Evolutionary conservation across 306 rosid species (phyloP), one percentile per base, ranked within the genome.

Genomic region (Hylodesmum podocarpum): DNA sequence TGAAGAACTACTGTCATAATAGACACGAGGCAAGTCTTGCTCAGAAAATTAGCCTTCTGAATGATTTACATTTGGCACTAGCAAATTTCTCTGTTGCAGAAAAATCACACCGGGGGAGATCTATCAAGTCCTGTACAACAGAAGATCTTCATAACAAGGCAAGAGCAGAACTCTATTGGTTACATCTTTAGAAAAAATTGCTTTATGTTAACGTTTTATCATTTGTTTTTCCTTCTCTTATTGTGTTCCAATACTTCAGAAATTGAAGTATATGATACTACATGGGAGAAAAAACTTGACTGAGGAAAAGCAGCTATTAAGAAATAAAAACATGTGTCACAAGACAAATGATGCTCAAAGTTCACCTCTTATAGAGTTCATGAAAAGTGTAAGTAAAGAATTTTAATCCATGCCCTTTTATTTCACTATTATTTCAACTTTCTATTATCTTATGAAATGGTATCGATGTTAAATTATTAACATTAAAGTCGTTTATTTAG

Each of bases 201-300:
- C 1, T 33, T 50, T 6, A 28, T 18, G 19, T 70, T n/a, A n/a
- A n/a, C n/a, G n/a, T 34, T n/a, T 34, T 0, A 61, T 27, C 4
- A n/a, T 10, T 70, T n/a, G n/a, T 29, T 19, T 53, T 21, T 0
- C 15, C 15, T 21, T 53, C 29, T 53, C 8, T 53, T 53, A 29
- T 5, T 25, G 5, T 55, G 18, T 1, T 18, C 36, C 4, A 13
- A 24, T 4, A 25, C 18, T 55, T 40, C 55, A 80, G 84, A 66
- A 66, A 59, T 65, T 80, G 79, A 80, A 54, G 11, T 80, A 31
- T 46, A n/a, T n/a, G 64, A 72, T 54, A 76, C 54, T 49, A 39
- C 80, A 80, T 34, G 28, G 19, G n/a, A 31, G 29, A 13, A 80
- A 29, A 66, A 73, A 44, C 18, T 65, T 54, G 53, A 51, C 53